Conservation (phyloP, 306 rosid species). For the Corylus americana region DNA sequence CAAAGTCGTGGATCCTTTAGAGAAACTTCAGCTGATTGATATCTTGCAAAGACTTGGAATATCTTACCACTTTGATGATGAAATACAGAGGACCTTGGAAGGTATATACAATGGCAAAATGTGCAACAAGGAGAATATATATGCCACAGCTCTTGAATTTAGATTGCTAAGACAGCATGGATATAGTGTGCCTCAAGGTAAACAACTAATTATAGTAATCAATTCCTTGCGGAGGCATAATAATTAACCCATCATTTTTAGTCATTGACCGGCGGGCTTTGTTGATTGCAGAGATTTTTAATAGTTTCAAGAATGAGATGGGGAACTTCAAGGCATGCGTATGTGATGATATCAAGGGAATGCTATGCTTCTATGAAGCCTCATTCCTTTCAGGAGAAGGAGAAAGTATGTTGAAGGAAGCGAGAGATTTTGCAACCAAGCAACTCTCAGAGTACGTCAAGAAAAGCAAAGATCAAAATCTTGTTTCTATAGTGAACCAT, state of each 20-base stretch:
- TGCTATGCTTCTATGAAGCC: slow-evolving; percentile 41
- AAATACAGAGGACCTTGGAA: slow-evolving; percentile 17
- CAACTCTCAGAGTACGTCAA: slow-evolving; percentile 8
- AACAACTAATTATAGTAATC: not conserved
- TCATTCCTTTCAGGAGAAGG: slow-evolving; percentile 26
- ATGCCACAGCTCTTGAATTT: slow-evolving; percentile 31
- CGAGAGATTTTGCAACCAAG: slow-evolving; percentile 17
- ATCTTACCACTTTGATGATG: slow-evolving; percentile 33
- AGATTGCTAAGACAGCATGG: slow-evolving; percentile 41
- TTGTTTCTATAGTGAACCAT: slow-evolving; percentile 7
- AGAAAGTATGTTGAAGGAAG: slow-evolving; percentile 32
- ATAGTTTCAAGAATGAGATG: slow-evolving; percentile 13
- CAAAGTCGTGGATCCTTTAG: slow-evolving; percentile 4
- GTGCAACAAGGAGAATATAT: not conserved
- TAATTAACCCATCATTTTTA: no score
- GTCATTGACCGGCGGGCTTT: not conserved
- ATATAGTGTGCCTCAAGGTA: slow-evolving; percentile 31
- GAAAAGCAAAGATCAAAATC: not conserved
- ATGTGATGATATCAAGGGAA: slow-evolving; percentile 3
- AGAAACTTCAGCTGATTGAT: slow-evolving; percentile 32
- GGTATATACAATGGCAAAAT: no score
- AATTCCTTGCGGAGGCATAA: no score
- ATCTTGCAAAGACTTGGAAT: slow-evolving; percentile 41
- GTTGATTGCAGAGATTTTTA: slow-evolving; percentile 22
- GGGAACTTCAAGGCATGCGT: slow-evolving; percentile 5